Base-by-base conservation (phyloP, 495 filamentous ascomycete genomes). In the Penicillium samsonianum region DNA sequence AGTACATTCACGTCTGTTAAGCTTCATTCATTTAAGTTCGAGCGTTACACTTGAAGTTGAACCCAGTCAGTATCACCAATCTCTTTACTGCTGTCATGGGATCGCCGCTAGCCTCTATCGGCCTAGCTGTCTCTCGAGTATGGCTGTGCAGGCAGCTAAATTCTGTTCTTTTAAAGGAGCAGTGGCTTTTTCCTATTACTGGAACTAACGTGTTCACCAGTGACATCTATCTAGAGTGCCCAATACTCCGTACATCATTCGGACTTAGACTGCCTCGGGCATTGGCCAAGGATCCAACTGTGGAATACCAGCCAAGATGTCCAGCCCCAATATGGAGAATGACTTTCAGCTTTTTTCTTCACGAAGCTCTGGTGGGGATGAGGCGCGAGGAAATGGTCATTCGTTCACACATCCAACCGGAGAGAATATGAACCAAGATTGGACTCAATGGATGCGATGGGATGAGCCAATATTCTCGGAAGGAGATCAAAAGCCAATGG, bases 401-500 rank as follows among this genome's bases (percentile, higher is more conserved):
- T 59, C 55, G 35, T 31, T 58, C 16, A 52, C 65, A 5, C 57
- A 66, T 12, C 53, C 67, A 16, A 40, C 53, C 7, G 42, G 58
- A n/a, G 73, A 75, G 14, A 69, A 71, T 35, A 26, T 57, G n/a
- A 65, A 54, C 26, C 75, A 73, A 55, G 77, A 80, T 50, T 80
- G 77, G 77, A 76, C 75, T 1, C 74, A 80, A 57, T 80, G 77
- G 77, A 80, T 80, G 77, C 68, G 76, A 67, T 80, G 77, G 77
- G 77, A 80, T 59, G 73, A 80, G 37, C 72, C 73, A 25, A 60
- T 63, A 28, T 70, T 71, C 28, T 28, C 64, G 1, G 68, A 75
- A 26, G 35, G 58, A 25, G 45, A 57, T 31, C 68, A 65, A 11
- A 70, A 67, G 50, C 40, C 64, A 5, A 60, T 64, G 33, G 46